phyloP scores from a whole-genome alignment of 2,329 filamentous ascomycete genomes.

The Mariannaea sp. region DNA sequence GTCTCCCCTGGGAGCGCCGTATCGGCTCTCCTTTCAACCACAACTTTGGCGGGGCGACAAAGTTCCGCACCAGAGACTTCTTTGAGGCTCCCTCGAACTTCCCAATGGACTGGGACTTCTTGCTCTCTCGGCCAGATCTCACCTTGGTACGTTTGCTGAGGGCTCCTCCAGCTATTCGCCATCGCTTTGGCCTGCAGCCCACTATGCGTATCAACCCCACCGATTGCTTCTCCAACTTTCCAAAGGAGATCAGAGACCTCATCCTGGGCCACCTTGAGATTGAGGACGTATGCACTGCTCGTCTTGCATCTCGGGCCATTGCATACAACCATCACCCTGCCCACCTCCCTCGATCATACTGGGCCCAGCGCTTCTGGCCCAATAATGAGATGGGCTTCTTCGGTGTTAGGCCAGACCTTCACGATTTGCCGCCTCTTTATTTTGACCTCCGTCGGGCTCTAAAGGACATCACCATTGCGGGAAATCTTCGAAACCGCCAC shows the following conservation, averaged over 20 bases:
- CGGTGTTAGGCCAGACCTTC: background rate
- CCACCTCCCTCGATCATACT: background rate
- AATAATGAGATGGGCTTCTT: background rate
- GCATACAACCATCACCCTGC: too few species aligned
- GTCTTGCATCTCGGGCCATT: background rate
- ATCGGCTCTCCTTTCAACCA: background rate
- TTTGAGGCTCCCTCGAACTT: too few species aligned
- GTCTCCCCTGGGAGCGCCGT: background rate
- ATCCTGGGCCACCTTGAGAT: background rate
- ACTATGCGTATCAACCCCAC: background rate
- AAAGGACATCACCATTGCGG: background rate
- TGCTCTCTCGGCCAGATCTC: background rate
- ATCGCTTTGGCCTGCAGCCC: too few species aligned
- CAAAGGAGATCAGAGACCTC: background rate
- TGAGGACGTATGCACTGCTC: background rate
- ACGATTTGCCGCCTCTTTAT: background rate
- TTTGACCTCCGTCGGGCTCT: background rate
- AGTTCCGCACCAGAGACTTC: background rate
- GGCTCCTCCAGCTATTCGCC: background rate
- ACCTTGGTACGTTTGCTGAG: background rate
- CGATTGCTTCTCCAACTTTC: background rate
- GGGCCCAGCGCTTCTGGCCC: background rate
- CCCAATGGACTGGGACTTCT: background rate
- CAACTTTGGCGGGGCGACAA: background rate
- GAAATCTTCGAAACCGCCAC: background rate